Evolutionary conservation across 345 rosid genomes (phyloP), one percentile per base, ranked within the genome.

Genomic region (Populus simonii): DNA sequence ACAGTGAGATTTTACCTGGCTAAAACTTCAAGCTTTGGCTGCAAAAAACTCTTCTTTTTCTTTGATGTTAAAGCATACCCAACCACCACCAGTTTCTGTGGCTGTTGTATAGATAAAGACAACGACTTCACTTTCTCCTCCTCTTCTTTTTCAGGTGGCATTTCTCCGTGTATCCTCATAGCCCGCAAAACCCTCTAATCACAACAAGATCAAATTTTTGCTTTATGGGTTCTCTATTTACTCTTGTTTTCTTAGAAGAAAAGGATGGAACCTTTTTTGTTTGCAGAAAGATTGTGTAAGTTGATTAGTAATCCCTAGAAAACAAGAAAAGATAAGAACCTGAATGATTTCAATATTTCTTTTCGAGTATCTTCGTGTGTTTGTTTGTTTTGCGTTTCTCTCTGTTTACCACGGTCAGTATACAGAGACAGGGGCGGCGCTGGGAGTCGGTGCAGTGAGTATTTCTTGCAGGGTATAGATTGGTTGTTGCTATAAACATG

Each of bases 1-100:
- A 41, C 45, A 41, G 45, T 41, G 45, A 2, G 39, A 70, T 38
- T 51, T 12, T 76, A 88, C 93, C 92, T 87, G 79, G 98, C 98
- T 45, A 94, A 81, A 51, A 77, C 75, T 84, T 90, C 94, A 77
- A 94, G 91, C 79, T 90, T 86, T 62, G 98, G 98, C 82, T 90
- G 93, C 89, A 94, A 85, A 82, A 94, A 94, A 84, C 98, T 90
- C 85, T 89, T 90, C 84, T 83, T 93, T 90, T 94, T 94, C 93
- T 94, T 94, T 8, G 89, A 81, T 66, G 97, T 94, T 79, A 94
- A 89, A 80, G 98, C 97, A 75, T 94, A 91, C 23, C 98, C 98
- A 27, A 94, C 97, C 53, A 81, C 80, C 61, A 90, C 90, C 74
- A 85, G 84, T 74, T 75, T 83, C 74, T 84, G 88, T 13, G 77